A percentile compares a stretch with the other conserved stretches of the same genome.
These are phyloP conservation scores for Coniella lustricola DNA, from an alignment of 2,329 filamentous ascomycete genomes.

Conservation along the genomic window DNA sequence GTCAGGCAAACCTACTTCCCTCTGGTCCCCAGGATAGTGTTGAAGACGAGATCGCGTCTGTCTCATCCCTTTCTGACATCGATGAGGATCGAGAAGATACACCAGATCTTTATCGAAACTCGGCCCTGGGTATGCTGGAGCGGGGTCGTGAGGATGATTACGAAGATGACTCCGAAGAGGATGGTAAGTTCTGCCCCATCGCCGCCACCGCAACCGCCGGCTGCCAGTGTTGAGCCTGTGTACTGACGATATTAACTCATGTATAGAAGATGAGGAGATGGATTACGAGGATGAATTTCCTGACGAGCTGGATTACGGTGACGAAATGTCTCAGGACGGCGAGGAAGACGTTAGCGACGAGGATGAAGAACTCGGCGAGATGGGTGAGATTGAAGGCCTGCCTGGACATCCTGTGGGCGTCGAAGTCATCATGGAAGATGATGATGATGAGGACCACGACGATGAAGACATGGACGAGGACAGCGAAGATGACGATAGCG, in stretches of 20 bases:
- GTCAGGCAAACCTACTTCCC: slow-evolving; percentile 70
- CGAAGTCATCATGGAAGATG: slow-evolving; percentile 72
- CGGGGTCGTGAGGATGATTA: slow-evolving; percentile 74
- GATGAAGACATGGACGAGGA: slow-evolving; percentile 55
- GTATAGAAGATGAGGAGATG: slow-evolving; percentile 76
- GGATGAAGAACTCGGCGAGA: slow-evolving; percentile 70
- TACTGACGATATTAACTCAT: slow-evolving; percentile 19
- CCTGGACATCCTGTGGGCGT: slow-evolving; percentile 56
- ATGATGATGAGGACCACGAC: slow-evolving; percentile 58
- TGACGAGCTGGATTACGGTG: slow-evolving; percentile 85
- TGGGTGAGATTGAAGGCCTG: slow-evolving; percentile 77
- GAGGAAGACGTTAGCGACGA: slow-evolving; percentile 86
- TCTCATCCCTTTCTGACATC: slow-evolving; percentile 82
- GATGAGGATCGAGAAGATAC: slow-evolving; percentile 88
- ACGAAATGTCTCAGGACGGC: slow-evolving; percentile 70
- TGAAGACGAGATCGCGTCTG: slow-evolving; percentile 81
- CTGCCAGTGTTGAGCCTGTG: too few relatives aligned
- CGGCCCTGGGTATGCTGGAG: slow-evolving; percentile 90
- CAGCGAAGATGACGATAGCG: slow-evolving; percentile 53
- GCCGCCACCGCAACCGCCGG: neutral
- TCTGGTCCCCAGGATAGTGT: slow-evolving; percentile 53
- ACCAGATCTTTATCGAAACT: slow-evolving; percentile 94
- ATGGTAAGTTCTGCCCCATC: slow-evolving; percentile 36
- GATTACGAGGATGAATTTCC: slow-evolving; percentile 78
- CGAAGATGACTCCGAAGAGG: slow-evolving; percentile 58